These are phyloP conservation scores for Acmispon strigosus DNA, from an alignment of 306 rosid species.

Conservation along the genomic window DNA sequence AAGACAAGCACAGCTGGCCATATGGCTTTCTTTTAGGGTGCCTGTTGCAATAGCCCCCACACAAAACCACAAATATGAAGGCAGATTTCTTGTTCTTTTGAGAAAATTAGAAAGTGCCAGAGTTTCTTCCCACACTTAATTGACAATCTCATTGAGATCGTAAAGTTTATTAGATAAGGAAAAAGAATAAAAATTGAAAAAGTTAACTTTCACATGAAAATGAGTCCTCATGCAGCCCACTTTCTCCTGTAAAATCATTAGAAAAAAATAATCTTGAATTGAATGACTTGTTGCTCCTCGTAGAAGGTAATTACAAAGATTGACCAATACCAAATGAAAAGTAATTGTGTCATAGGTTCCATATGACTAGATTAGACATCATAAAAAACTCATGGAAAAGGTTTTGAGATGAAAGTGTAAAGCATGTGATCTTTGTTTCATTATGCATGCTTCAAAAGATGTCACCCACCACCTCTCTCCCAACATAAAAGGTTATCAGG, in stretches of 20 bases:
- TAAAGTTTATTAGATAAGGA: neutral
- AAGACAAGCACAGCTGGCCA: conserved; percentile 5
- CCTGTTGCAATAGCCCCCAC: neutral
- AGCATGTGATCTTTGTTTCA: neutral
- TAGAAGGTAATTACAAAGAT: neutral
- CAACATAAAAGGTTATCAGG: neutral
- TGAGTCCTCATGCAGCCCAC: neutral
- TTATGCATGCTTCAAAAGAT: neutral
- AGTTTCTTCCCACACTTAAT: neutral
- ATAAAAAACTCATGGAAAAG: too few species aligned
- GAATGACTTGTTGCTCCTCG: too few species aligned
- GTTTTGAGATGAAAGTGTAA: neutral
- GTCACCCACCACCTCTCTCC: neutral
- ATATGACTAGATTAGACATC: neutral
- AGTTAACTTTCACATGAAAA: neutral
- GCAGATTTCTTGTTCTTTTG: neutral
- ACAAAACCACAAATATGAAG: neutral
- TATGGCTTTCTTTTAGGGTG: neutral
- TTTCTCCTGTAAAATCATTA: neutral
- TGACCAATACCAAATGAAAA: neutral
- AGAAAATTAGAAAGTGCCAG: neutral
- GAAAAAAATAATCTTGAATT: too few species aligned
- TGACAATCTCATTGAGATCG: neutral
- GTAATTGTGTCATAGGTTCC: neutral
- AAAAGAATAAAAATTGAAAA: neutral